phyloP scores from a whole-genome alignment of 2,329 filamentous ascomycete species.

The Colletotrichum gloeosporioides region DNA sequence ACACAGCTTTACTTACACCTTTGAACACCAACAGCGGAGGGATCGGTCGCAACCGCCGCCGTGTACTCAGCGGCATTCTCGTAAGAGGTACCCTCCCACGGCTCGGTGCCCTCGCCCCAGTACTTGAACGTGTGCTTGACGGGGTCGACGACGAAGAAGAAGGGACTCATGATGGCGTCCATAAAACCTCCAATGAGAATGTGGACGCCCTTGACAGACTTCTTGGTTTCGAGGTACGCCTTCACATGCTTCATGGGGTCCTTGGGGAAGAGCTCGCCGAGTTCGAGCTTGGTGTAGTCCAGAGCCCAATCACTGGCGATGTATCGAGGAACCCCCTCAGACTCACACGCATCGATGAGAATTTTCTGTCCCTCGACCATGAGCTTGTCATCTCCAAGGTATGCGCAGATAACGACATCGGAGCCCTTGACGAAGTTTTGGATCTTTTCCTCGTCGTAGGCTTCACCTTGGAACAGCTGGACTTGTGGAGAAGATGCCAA shows the following conservation, averaged over 20 bases:
- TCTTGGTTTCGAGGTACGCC: constrained; percentile 40
- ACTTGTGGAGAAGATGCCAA: constrained; percentile 22
- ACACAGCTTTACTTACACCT: neutral
- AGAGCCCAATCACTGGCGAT: constrained; percentile 44
- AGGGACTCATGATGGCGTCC: constrained; percentile 33
- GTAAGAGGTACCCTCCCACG: constrained; percentile 42
- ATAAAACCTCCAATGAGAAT: constrained; percentile 44
- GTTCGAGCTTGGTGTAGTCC: constrained; percentile 43
- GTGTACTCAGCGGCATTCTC: constrained; percentile 40
- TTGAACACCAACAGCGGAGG: neutral
- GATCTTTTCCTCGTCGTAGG: constrained; percentile 27
- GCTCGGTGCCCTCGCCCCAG: constrained; percentile 41
- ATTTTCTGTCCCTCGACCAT: constrained; percentile 47
- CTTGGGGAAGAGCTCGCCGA: constrained; percentile 40
- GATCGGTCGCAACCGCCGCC: constrained; percentile 7
- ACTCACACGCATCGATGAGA: constrained; percentile 44
- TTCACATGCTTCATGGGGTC: constrained; percentile 45
- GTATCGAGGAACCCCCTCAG: constrained; percentile 38
- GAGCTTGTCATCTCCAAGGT: constrained; percentile 39
- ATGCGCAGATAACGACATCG: constrained; percentile 44
- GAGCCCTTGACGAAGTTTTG: constrained; percentile 30
- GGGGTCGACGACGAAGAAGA: constrained; percentile 27
- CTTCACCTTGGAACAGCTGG: constrained; percentile 30
- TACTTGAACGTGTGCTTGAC: constrained; percentile 30
- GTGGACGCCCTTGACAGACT: constrained; percentile 41